phyloP scores from a whole-genome alignment of 1,284 basidiomycete genomes.

The Porodaedalea pini region DNA sequence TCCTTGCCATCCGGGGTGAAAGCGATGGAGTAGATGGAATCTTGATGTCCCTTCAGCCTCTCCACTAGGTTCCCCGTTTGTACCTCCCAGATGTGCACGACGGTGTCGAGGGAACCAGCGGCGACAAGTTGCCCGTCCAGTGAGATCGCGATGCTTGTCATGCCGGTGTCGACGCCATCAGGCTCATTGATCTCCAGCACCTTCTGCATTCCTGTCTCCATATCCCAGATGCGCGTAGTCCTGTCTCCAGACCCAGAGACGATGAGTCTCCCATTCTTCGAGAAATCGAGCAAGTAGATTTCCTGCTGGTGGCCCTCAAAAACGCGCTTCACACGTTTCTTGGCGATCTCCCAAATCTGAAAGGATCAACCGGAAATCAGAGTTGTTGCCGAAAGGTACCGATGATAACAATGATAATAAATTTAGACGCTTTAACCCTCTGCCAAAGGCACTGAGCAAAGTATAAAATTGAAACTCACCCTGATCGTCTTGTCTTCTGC shows the following conservation, averaged over 20 bases:
- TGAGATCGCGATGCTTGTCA: slow-evolving; percentile 78
- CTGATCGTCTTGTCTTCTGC: slow-evolving; percentile 82
- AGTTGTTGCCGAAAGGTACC: neutral
- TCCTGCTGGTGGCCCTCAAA: slow-evolving; percentile 87
- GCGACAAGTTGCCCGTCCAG: slow-evolving; percentile 80
- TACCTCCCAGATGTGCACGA: slow-evolving; percentile 87
- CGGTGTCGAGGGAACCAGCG: slow-evolving; percentile 79
- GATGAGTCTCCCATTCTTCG: slow-evolving; percentile 74
- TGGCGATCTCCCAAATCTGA: slow-evolving; percentile 87
- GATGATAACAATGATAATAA: slow-evolving; percentile 1
- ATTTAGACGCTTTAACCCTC: slow-evolving; percentile 2
- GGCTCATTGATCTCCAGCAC: slow-evolving; percentile 59
- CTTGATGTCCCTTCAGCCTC: slow-evolving; percentile 74
- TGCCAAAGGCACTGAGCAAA: neutral
- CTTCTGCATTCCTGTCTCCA: slow-evolving; percentile 57
- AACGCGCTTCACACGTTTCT: slow-evolving; percentile 65
- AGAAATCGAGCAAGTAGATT: slow-evolving; percentile 89
- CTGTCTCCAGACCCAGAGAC: slow-evolving; percentile 90
- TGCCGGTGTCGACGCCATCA: slow-evolving; percentile 64
- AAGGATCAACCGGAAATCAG: slow-evolving; percentile 7
- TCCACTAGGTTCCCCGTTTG: slow-evolving; percentile 69
- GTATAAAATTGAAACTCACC: slow-evolving; percentile 40
- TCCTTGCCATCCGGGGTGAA: slow-evolving; percentile 82
- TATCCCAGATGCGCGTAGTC: slow-evolving; percentile 88
- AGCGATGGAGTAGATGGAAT: slow-evolving; percentile 73